These are phyloP conservation scores for Jatropha multifida DNA, from an alignment of 441 rosid genomes.

Conservation along the genomic window DNA sequence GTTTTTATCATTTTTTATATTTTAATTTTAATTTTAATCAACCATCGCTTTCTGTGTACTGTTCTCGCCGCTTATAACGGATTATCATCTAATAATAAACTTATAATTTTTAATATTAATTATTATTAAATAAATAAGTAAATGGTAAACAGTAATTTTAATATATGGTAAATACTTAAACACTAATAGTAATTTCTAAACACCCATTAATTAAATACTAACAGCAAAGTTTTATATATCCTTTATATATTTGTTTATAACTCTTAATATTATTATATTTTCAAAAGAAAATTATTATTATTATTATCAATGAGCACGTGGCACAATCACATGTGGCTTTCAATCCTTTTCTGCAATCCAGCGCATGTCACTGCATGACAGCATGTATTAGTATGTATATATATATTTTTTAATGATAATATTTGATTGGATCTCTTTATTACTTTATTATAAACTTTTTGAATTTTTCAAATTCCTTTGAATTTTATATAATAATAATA, in stretches of 20 bases:
- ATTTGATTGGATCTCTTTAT: neutral
- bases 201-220: no score
- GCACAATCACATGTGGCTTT: constrained; percentile 30
- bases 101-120: no score
- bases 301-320: constrained; percentile 20
- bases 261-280: no score
- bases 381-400: constrained; percentile 2
- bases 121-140: no score
- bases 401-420: neutral
- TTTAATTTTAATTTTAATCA: neutral
- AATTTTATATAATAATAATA: no score
- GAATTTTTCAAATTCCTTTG: no score
- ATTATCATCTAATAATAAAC: neutral
- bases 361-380: constrained; percentile 23
- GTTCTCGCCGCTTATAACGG: constrained; percentile 31
- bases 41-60: constrained; percentile 20
- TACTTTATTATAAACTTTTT: neutral
- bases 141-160: no score
- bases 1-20: neutral
- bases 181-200: no score
- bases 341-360: constrained; percentile 13
- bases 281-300: neutral
- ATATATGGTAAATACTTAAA: no score
- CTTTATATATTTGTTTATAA: no score
- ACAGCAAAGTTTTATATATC: no score